Evolutionary conservation across 2,329 filamentous ascomycete genomes (phyloP), one percentile per base, ranked within the genome.

Genomic region (Colletotrichum sp.): DNA sequence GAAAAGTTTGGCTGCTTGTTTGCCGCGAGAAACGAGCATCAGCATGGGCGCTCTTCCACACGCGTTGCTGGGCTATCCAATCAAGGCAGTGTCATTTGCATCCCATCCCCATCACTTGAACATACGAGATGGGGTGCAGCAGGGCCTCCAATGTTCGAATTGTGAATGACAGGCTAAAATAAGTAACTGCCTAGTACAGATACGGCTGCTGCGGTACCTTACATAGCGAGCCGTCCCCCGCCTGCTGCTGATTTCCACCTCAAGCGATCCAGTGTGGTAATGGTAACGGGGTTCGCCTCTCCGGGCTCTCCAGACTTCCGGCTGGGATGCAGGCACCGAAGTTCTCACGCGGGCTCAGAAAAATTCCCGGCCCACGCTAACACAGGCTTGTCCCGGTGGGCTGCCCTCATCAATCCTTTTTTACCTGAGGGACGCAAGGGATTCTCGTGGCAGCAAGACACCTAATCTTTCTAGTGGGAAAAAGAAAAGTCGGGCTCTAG

Each of bases 111-210:
- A 58, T 34, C 28, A 66, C 26, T 48, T 21, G 8, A 32, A 36
- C n/a, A 32, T 56, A 62, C 43, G 66, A 64, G 32, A 56, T 58
- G 66, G 58, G 13, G 38, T 16, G 34, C 18, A 30, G 52, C 43
- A 30, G 68, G 72, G 30, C 21, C 61, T 32, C 34, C 68, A 34
- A 16, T 71, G 68, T 62, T 71, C 24, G 30, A 64, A 36, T 8
- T 32, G n/a, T 71, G 28, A 9, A 55, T 66, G 68, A 21, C 68
- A 71, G 72, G 52, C 72, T 75, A 75, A 75, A 66, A 61, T 62
- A 71, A 75, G 72, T 32, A 75, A 66, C 38, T 66, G 48, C 38
- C 30, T 71, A 75, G 68, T 62, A 55, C 36, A 7, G 36, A 48
- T n/a, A 16, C 21, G 32, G 38, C 48, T 52, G 24, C 32, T 62